Conservation (phyloP, 1,139 yeast genomes). For the Yamadazyma conglobata region DNA sequence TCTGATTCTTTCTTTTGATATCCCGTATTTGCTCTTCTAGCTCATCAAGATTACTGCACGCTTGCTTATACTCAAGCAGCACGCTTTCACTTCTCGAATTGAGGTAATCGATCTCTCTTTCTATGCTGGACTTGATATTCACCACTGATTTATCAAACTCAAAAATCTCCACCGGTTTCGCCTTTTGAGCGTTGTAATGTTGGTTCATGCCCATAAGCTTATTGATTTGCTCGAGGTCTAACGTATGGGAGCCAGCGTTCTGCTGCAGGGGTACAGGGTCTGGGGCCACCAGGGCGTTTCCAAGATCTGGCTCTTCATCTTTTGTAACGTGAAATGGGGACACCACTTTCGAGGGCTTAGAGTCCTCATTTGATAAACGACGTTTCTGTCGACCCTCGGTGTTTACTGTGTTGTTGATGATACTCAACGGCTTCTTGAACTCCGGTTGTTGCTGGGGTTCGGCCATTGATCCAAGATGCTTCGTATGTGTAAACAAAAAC, state of each 20-base stretch:
- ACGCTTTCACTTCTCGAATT: conserved; percentile 9
- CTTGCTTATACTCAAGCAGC: conserved; percentile 14
- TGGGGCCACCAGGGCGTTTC: conserved; percentile 2
- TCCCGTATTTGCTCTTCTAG: conserved; percentile 22
- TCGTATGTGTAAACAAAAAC: conserved; percentile 1
- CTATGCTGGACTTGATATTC: conserved; percentile 2
- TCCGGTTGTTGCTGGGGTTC: too few relatives aligned
- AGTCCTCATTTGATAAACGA: conserved; percentile 4
- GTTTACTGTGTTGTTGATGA: conserved; percentile 10
- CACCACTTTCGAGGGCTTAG: not conserved
- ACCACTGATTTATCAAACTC: conserved; percentile 2
- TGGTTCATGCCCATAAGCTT: conserved; percentile 14
- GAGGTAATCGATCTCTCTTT: conserved; percentile 4
- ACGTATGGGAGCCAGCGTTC: not conserved
- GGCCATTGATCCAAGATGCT: too few relatives aligned
- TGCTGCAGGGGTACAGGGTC: not conserved
- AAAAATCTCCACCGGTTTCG: conserved; percentile 1
- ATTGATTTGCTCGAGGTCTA: conserved; percentile 11
- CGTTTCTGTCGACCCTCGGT: conserved; percentile 1
- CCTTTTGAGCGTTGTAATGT: conserved; percentile 7
- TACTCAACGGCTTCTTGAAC: conserved; percentile 10
- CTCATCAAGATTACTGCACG: conserved; percentile 18
- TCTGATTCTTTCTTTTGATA: conserved; percentile 22
- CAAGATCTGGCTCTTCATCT: conserved; percentile 1
- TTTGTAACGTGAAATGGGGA: not conserved